A percentile compares a stretch with the other conserved stretches of the same genome.
Conservation (phyloP, 495 filamentous ascomycete species). For the Penicillium pulvis region DNA sequence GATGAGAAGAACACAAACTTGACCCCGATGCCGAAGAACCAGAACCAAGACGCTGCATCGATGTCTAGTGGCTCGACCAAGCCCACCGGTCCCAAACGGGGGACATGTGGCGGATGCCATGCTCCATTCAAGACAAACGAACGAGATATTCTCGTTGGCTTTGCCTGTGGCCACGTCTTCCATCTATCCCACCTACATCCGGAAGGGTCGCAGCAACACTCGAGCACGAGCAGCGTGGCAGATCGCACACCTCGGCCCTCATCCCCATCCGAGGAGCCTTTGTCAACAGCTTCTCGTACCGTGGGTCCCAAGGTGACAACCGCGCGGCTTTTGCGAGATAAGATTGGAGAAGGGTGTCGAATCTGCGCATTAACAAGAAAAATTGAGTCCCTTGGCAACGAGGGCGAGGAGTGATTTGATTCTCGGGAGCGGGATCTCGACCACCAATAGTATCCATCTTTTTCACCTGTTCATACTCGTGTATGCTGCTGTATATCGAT, state of each 20-base stretch:
- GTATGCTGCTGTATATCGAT: slow-evolving; percentile 18
- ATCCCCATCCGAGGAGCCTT: slow-evolving; percentile 26
- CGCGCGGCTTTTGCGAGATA: slow-evolving; percentile 74
- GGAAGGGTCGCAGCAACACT: slow-evolving; percentile 36
- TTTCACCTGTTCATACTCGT: slow-evolving; percentile 9
- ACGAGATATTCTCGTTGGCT: slow-evolving; percentile 79
- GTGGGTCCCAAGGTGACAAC: slow-evolving; percentile 89
- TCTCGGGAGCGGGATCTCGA: neutral
- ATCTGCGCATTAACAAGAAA: slow-evolving; percentile 56
- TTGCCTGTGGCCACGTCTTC: slow-evolving; percentile 90
- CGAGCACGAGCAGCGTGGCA: slow-evolving; percentile 19
- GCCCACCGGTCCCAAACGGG: slow-evolving; percentile 27
- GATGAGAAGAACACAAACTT: slow-evolving; percentile 23
- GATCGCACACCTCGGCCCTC: slow-evolving; percentile 36
- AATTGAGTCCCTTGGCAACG: slow-evolving; percentile 38
- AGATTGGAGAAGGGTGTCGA: slow-evolving; percentile 69
- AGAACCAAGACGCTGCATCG: slow-evolving; percentile 26
- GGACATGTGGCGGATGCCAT: slow-evolving; percentile 61
- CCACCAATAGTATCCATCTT: neutral
- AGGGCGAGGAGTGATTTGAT: slow-evolving; percentile 16
- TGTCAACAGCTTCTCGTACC: slow-evolving; percentile 51
- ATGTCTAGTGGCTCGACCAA: slow-evolving; percentile 23
- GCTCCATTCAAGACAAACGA: slow-evolving; percentile 59
- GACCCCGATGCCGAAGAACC: slow-evolving; percentile 39
- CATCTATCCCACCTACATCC: slow-evolving; percentile 77